Base-by-base conservation (phyloP, 2,329 filamentous ascomycete species). In the Tolypocladium capitatum region DNA sequence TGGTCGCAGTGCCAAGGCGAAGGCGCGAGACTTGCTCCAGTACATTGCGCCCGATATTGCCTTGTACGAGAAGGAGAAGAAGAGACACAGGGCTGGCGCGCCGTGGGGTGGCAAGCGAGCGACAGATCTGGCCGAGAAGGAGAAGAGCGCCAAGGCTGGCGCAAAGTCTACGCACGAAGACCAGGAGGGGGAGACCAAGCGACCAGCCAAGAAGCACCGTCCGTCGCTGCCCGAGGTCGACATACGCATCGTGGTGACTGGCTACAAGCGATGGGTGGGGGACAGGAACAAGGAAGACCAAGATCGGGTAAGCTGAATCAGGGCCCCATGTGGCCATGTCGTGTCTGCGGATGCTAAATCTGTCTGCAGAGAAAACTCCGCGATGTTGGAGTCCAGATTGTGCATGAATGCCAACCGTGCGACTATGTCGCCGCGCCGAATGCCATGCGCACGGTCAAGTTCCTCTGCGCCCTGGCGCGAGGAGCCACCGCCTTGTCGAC, bases 11-110 rank as follows among this genome's bases (percentile, higher is more conserved):
- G 91, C 92, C 14, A 98, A 97, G 63, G 81, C 84, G 36, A 84
- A 85, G 59, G 92, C 92, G 13, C 69, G 84, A n/a, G 78, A 81
- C 32, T 81, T 79, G 53, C 68, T 97, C 8, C 86, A 92, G 47
- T 76, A 79, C 33, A 72, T 91, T 49, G 89, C 86, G 1, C 78
- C 83, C 0, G 92, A 98, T 60, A 89, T 97, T 58, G 84, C 83
- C 2, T 70, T 94, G 31, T 98, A 92, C 59, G 85, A 97, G 60
- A 95, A 92, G 61, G 92, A 98, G 67, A 88, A 79, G 70, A 96
- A 94, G 68, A 81, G 92, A 20, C 65, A 68, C 7, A 59, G 61
- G 53, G 66, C 70, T 45, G 70, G 61, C 3, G 64, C 66, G 2
- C 70, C 74, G 0, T 83, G 78, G 72, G 80, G 80, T 24, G 80